A percentile compares a stretch with the other conserved stretches of the same genome.
Evolutionary conservation across 2,329 filamentous ascomycete genomes (phyloP).

Genomic region (Hypomyces perniciosus): DNA sequence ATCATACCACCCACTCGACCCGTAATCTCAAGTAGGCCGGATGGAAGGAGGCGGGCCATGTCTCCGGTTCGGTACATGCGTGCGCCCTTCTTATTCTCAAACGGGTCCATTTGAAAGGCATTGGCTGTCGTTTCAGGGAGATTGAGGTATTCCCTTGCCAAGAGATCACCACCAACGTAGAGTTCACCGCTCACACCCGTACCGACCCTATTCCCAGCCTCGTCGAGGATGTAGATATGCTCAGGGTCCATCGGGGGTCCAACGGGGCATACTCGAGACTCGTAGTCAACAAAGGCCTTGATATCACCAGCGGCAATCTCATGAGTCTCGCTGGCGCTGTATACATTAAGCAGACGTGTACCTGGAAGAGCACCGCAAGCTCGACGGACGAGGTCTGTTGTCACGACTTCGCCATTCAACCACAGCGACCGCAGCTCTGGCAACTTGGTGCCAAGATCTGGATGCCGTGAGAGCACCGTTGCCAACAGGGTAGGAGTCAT

Average conservation of each 20-base stretch:
- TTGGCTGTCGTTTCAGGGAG: constrained; percentile 71
- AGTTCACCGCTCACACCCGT: constrained; percentile 63
- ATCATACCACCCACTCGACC: constrained; percentile 75
- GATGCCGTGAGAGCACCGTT: constrained; percentile 64
- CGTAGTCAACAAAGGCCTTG: constrained; percentile 56
- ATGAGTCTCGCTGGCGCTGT: constrained; percentile 77
- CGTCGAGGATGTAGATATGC: constrained; percentile 67
- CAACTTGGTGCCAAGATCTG: constrained; percentile 56
- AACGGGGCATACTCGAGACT: constrained; percentile 65
- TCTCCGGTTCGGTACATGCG: constrained; percentile 74
- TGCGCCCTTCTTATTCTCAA: constrained; percentile 51
- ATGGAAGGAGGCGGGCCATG: constrained; percentile 59
- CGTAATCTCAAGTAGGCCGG: constrained; percentile 67
- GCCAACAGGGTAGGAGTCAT: constrained; percentile 78
- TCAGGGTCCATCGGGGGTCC: constrained; percentile 62
- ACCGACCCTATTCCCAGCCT: constrained; percentile 58
- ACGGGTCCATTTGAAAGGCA: constrained; percentile 63
- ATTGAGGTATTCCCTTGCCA: constrained; percentile 74
- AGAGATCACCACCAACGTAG: constrained; percentile 65
- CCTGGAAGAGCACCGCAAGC: constrained; percentile 63
- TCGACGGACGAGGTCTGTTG: constrained; percentile 66
- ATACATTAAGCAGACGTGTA: constrained; percentile 68
- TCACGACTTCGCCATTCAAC: constrained; percentile 80
- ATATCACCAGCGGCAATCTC: constrained; percentile 76
- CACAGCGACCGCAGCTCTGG: constrained; percentile 65